Evolutionary conservation across 2,329 filamentous ascomycete species (phyloP), one percentile per base, ranked within the genome.

Genomic region (Ophiosphaerella herpotricha): DNA sequence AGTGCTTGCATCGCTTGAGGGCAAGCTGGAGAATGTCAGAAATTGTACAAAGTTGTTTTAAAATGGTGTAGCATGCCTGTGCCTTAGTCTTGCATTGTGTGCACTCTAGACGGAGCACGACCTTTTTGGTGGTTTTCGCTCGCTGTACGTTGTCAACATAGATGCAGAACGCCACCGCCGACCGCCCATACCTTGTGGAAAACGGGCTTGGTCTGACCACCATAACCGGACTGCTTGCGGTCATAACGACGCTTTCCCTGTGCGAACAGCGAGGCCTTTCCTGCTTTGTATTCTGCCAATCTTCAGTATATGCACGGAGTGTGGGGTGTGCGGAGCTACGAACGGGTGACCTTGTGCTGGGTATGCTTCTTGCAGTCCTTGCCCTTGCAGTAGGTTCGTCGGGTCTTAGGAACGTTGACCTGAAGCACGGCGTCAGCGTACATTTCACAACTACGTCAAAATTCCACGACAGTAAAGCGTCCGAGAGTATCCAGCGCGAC

Each of bases 1-100:
- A 99, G 87, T 99, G 94, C 90, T 99, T 99, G 91, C 94, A 99
- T 78, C 94, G 91, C 90, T 99, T 99, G 80, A 99, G 85, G 71
- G 94, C 86, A 76, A 99, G 85, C 85, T 99, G 91, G 80, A 87
- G 87, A 89, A 34, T 39, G 57, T 68, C 47, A 68, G 63, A 43
- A 11, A 32, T 8, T 32, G 43, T 29, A 11, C 29, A 14, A 31
- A 9, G 8, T 11, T 24, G 16, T 2, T 21, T 8, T 7, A 23
- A 13, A 9, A 7, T 24, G 16, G 5, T n/a, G 9, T 31, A 23
- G 21, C 61, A 43, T 66, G 68, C 67, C 68, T 66, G 63, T 62
- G 63, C 63, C 61, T 66, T 66, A 55, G 63, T 66, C 63, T 97
- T 97, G 91, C 94, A 99, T 71, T 82, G 79, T 76, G 91, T 93